Base-by-base conservation (phyloP, 73 alveolate species). In the Stentor roeselii region DNA sequence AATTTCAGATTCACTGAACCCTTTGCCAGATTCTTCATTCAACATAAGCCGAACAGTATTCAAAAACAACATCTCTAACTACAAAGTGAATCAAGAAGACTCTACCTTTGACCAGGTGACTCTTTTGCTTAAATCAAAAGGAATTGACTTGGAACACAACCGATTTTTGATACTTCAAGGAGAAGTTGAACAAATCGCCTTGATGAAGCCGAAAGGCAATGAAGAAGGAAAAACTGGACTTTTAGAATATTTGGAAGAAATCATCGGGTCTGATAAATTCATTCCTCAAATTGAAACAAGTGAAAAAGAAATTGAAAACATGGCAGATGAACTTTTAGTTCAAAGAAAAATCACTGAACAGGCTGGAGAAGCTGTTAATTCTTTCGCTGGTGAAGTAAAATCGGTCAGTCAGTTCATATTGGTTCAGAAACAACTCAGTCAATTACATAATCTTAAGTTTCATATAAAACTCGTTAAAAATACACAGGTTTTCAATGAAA, bases 141-240 rank as follows among this genome's bases (percentile, higher is more conserved):
- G 95, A 39, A 93, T 96, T 59, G 99, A 96, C 85, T 87, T 96
- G 82, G 98, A 93, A 31, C 98, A 95, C 90, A 94, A 95, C 80
- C 84, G 99, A 77, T 96, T 96, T 87, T 87, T 96, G 89, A 96
- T 96, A 60, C 91, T 96, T 42, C 97, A 96, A 90, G 99, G 99
- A 31, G 95, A 91, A 82, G 99, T 96, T n/a, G 99, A 95, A 87
- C 92, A 94, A 77, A 96, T 96, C 34, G 93, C 99, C 15, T 78
- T 95, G 88, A 96, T 96, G 99, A 95, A 95, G 84, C 98, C 97
- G 0, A 97, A 95, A 92, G 98, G 93, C 3, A 85, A 86, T 86
- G 96, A 93, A 0, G 88, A 78, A 3, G 83, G 93, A 40, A 90
- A 90, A 11, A 89, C 82, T 67, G 91, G 93, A 82, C 89, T 92